Evolutionary conservation across 2,329 filamentous ascomycete genomes (phyloP), one percentile per base, ranked within the genome.

Genomic region (Laburnicola sp.): DNA sequence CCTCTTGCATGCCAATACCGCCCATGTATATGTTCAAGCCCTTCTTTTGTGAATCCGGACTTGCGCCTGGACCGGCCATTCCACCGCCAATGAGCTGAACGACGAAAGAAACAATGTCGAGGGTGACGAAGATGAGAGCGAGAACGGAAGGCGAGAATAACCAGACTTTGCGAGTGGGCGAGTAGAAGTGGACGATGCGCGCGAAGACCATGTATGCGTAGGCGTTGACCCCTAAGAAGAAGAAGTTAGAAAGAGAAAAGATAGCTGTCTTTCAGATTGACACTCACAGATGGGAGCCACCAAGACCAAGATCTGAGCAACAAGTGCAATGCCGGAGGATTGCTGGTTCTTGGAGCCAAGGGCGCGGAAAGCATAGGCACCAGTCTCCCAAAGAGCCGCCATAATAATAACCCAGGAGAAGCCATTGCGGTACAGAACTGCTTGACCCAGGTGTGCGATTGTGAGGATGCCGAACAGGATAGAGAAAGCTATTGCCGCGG

Each of bases 391-490:
- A 2, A 63, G 37, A n/a, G 60, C 57, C 3, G 72, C 76, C 64
- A 78, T 74, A 35, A 76, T 68, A 8, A 79, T 66, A 3, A 77
- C 72, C 73, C 70, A 76, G 39, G 66, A 72, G 54, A 75, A 75
- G 16, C 54, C 54, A 51, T 75, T 59, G 25, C 50, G 57, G 48
- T 57, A 63, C 31, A 47, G 8, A n/a, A 58, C 28, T 40, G 62
- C 62, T 51, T 62, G 53, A 21, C 23, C 48, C 4, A 59, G 16
- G 26, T 65, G 62, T 30, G 48, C 50, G 23, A 61, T 32, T 4
- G 59, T 63, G 28, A 65, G 44, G 25, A 57, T 34, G 21, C 56
- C 60, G 30, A 64, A 65, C 21, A 65, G 46, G 5, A 56, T 35
- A 9, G 54, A 55, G 30, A 65, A 60, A 2, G 56, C 59, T 23